Evolutionary conservation across 768 basidiomycete species (phyloP).

Genomic region (Tylopilus balloui): DNA sequence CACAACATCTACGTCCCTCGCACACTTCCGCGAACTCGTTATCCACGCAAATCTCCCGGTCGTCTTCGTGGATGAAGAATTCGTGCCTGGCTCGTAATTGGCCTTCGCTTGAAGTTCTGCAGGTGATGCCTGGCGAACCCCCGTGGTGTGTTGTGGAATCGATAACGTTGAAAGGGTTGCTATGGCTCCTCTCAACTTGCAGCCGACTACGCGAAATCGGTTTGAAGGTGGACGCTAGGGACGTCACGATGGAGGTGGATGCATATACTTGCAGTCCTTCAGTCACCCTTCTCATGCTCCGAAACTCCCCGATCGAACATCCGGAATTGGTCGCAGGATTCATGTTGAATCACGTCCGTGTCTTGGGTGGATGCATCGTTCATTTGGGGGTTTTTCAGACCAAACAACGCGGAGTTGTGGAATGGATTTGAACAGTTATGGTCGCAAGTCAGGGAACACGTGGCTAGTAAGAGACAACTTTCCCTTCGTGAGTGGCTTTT

Average conservation of each 20-base stretch:
- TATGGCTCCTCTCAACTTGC: not conserved
- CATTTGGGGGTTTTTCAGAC: too few relatives aligned
- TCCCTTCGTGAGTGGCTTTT: too few relatives aligned
- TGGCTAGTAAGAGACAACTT: too few relatives aligned
- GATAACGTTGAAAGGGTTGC: not conserved
- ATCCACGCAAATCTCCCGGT: not conserved
- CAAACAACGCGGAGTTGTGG: too few relatives aligned
- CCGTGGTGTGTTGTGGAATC: not conserved
- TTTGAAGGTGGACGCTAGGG: not conserved
- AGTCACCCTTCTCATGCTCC: not conserved
- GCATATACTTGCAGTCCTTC: not conserved
- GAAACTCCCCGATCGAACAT: not conserved
- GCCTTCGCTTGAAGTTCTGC: not conserved
- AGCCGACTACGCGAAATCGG: not conserved
- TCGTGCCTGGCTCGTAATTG: not conserved
- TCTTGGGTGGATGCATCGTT: not conserved
- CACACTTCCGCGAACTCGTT: not conserved
- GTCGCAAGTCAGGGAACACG: not conserved
- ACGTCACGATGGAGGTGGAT: not conserved
- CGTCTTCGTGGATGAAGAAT: not conserved
- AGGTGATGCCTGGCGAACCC: not conserved
- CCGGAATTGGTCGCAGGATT: not conserved
- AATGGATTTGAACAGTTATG: not conserved
- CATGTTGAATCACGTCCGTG: not conserved
- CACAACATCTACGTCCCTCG: not conserved